A percentile compares a stretch with the other conserved stretches of the same genome.
Conservation (phyloP, 2,329 filamentous ascomycete species). For the Dendryphion nanum region DNA sequence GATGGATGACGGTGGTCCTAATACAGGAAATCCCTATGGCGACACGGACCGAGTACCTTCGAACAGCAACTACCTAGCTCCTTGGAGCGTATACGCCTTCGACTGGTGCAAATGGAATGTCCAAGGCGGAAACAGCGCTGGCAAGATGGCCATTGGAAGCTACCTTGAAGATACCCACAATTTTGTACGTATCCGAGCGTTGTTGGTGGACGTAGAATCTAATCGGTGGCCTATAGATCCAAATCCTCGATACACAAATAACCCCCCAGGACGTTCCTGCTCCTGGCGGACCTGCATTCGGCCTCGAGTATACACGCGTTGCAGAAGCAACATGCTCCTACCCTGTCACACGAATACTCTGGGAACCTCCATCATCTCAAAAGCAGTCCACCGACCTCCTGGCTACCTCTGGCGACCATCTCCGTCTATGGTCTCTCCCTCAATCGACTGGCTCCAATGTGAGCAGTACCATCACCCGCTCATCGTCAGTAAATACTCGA, state of each 20-base stretch:
- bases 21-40: constrained; percentile 58
- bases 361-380: constrained; percentile 92
- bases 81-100: constrained; percentile 94
- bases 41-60: constrained; percentile 65
- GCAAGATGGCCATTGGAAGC: constrained; percentile 92
- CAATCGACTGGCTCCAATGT: constrained; percentile 51
- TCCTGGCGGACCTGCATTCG: constrained; percentile 70
- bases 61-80: constrained; percentile 90
- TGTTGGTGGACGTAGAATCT: not conserved
- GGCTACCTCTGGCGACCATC: constrained; percentile 90
- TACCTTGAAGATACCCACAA: constrained; percentile 98
- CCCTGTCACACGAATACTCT: constrained; percentile 89
- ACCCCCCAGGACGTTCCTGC: constrained; percentile 65
- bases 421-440: constrained; percentile 90
- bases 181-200: constrained; percentile 61
- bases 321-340: constrained; percentile 98
- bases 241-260: constrained; percentile 90
- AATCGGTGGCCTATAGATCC: constrained; percentile 66
- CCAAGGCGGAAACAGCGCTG: constrained; percentile 66
- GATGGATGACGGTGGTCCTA: constrained; percentile 69
- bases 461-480: constrained; percentile 68
- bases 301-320: constrained; percentile 86
- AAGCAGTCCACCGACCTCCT: constrained; percentile 95
- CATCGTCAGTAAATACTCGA: constrained; percentile 59
- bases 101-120: constrained; percentile 99